Conservation (phyloP, 225 moss, liverwort and hornwort genomes). For the Bryoerythrophyllum caledonicum region DNA sequence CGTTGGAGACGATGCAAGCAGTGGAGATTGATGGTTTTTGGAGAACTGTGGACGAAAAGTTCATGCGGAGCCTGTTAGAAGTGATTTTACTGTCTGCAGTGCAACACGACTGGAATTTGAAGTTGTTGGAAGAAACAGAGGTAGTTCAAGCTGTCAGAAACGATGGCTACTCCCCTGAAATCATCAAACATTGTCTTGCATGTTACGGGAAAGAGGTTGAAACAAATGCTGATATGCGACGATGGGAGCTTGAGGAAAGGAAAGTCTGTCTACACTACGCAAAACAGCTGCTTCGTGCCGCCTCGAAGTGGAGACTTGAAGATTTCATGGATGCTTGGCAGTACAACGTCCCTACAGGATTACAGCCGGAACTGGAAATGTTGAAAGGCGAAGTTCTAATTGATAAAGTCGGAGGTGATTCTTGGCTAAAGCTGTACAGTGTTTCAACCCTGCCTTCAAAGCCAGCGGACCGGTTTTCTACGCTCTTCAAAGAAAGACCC, state of each 20-base stretch:
- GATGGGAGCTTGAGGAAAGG: slow-evolving; percentile 74
- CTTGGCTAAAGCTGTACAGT: slow-evolving; percentile 77
- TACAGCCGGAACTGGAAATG: slow-evolving; percentile 69
- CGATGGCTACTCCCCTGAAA: slow-evolving; percentile 70
- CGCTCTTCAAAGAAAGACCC: slow-evolving; percentile 73
- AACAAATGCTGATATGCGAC: slow-evolving; percentile 21
- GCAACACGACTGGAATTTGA: slow-evolving; percentile 80
- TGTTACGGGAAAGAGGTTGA: slow-evolving; percentile 55
- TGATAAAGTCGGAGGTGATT: slow-evolving; percentile 69
- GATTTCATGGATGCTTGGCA: slow-evolving; percentile 72
- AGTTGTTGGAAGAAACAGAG: slow-evolving; percentile 54
- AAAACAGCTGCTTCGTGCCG: slow-evolving; percentile 54
- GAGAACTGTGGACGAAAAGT: slow-evolving; percentile 66
- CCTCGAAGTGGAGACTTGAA: slow-evolving; percentile 45
- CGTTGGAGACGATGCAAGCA: slow-evolving; percentile 63
- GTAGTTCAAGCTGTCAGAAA: slow-evolving; percentile 54
- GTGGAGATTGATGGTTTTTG: slow-evolving; percentile 74
- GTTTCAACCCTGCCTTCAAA: slow-evolving; percentile 67
- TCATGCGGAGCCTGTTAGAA: slow-evolving; percentile 77
- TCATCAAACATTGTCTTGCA: slow-evolving; percentile 73
- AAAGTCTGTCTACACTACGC: slow-evolving; percentile 80
- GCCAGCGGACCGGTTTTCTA: slow-evolving; percentile 79
- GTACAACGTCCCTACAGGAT: slow-evolving; percentile 50
- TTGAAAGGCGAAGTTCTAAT: slow-evolving; percentile 77
- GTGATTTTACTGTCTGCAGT: slow-evolving; percentile 68